Conservation (phyloP, 75 land plant species). For the Adiantum capillusveneris region DNA sequence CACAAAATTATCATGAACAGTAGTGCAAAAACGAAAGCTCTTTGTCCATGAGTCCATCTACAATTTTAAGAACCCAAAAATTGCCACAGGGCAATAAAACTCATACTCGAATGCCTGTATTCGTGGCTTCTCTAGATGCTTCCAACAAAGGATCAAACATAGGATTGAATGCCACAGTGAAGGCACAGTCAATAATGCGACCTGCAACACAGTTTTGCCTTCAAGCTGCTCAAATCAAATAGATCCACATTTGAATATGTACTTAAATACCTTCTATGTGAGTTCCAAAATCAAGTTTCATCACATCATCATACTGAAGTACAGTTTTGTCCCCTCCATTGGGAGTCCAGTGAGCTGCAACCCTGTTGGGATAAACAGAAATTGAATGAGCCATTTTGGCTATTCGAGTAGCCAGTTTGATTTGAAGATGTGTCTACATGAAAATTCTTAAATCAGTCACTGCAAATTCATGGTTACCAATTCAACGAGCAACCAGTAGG, state of each 20-base stretch:
- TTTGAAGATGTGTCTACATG: too few relatives aligned
- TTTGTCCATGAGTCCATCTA: too few relatives aligned
- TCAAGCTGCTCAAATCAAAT: too few relatives aligned
- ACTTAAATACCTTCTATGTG: conserved; percentile 72
- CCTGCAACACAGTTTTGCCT: too few relatives aligned
- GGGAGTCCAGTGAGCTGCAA: conserved; percentile 99
- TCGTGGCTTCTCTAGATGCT: conserved; percentile 90
- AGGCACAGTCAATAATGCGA: conserved; percentile 93
- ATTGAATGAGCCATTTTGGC: too few relatives aligned
- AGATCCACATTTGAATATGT: not conserved
- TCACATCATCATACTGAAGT: conserved; percentile 99
- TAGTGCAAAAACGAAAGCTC: not conserved
- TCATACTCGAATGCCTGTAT: conserved; percentile 89
- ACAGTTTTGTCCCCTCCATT: conserved; percentile 96
- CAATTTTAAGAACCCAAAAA: too few relatives aligned
- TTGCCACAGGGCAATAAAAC: not conserved
- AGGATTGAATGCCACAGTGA: conserved; percentile 96
- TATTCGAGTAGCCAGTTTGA: too few relatives aligned
- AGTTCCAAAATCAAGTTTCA: conserved; percentile 99
- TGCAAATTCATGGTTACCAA: too few relatives aligned
- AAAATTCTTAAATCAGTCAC: too few relatives aligned
- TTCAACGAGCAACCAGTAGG: conserved; percentile 98
- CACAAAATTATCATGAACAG: too few relatives aligned
- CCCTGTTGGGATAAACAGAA: conserved; percentile 37
- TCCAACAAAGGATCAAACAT: conserved; percentile 90